Conservation (phyloP, 2,329 filamentous ascomycete species). For the Scedosporium aurantiacum region DNA sequence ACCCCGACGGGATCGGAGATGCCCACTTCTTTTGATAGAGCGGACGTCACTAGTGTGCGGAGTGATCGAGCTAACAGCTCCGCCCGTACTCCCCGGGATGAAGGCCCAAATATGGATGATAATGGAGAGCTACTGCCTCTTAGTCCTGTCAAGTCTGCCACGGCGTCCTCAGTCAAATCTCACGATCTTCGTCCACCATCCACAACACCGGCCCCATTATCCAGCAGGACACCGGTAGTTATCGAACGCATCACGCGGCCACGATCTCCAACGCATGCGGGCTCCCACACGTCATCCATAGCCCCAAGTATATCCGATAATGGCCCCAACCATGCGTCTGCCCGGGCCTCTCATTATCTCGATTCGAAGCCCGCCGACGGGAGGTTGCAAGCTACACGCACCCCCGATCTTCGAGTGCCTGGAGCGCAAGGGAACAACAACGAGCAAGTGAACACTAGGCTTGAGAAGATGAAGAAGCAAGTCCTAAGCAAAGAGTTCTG, state of each 20-base stretch:
- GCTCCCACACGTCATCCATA: constrained; percentile 47
- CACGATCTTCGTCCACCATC: constrained; percentile 12
- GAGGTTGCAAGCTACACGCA: constrained; percentile 31
- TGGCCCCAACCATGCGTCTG: constrained; percentile 46
- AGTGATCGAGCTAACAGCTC: neutral
- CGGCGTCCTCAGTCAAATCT: constrained; percentile 16
- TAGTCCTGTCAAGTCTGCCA: constrained; percentile 28
- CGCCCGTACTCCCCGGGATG: constrained; percentile 24
- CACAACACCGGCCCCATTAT: constrained; percentile 24
- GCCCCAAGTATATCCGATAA: constrained; percentile 46
- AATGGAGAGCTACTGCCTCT: constrained; percentile 30
- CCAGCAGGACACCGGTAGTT: constrained; percentile 36
- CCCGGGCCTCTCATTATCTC: constrained; percentile 46
- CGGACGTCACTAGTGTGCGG: neutral
- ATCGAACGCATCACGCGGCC: constrained; percentile 44
- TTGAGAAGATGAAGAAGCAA: constrained; percentile 69
- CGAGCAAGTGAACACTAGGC: constrained; percentile 47
- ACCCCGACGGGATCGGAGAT: neutral
- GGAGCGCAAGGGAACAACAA: constrained; percentile 46
- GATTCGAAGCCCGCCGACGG: constrained; percentile 41
- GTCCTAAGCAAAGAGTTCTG: constrained; percentile 92
- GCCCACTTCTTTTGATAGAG: neutral
- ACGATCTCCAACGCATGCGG: constrained; percentile 27
- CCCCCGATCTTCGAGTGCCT: constrained; percentile 39
- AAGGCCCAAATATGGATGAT: constrained; percentile 32